Conservation (phyloP, 257 asterid species). For the Pogostemon cablin region DNA sequence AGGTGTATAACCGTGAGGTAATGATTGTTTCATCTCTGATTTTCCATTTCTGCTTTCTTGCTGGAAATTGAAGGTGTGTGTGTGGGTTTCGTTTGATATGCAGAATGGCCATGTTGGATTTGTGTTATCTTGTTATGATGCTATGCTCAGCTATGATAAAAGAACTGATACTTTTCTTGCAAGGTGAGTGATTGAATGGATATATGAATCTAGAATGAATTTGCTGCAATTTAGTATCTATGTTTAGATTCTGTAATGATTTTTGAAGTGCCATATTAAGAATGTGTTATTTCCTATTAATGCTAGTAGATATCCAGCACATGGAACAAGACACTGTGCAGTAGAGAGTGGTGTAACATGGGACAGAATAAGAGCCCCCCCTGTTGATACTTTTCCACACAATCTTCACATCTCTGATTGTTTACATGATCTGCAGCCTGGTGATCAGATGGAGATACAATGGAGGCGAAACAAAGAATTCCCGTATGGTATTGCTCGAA, state of each 20-base stretch:
- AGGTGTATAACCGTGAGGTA: conserved; percentile 93
- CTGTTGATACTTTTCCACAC: conserved; percentile 58
- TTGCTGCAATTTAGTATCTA: background rate
- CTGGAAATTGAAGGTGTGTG: background rate
- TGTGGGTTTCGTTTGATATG: conserved; percentile 24
- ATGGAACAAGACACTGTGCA: conserved; percentile 73
- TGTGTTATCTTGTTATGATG: conserved; percentile 76
- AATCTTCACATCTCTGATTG: conserved; percentile 75
- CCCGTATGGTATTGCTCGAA: conserved; percentile 70
- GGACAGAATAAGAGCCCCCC: conserved; percentile 83
- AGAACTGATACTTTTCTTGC: conserved; percentile 61
- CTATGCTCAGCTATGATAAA: conserved; percentile 63
- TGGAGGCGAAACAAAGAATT: conserved; percentile 88
- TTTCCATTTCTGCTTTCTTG: background rate
- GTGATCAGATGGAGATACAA: conserved; percentile 84
- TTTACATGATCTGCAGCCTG: conserved; percentile 69
- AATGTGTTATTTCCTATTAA: conserved; percentile 6
- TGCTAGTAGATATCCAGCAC: conserved; percentile 67
- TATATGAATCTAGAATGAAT: background rate
- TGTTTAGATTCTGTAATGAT: background rate
- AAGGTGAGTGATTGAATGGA: conserved; percentile 56
- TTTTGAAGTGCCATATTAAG: conserved; percentile 20
- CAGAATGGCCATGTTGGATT: conserved; percentile 82
- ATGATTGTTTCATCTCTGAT: background rate
- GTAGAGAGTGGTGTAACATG: conserved; percentile 75